Evolutionary conservation across 192 early-diverging fungal species (phyloP).

Genomic region (Entophlyctis luteolus): DNA sequence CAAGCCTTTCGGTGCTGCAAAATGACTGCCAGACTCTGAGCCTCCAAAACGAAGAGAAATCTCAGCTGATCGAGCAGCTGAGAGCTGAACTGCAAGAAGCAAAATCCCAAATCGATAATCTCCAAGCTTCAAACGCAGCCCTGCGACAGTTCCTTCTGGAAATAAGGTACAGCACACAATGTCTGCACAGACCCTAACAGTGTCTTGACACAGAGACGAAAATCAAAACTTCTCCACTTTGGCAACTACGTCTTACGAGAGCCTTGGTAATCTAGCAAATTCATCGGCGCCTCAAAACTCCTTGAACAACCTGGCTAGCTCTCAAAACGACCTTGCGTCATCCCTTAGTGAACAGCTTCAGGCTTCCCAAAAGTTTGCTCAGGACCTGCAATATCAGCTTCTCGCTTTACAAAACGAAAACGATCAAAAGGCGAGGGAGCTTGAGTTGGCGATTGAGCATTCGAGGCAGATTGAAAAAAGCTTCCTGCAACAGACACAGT

Average conservation of each 20-base stretch:
- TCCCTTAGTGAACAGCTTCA: not conserved
- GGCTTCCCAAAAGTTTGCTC: not conserved
- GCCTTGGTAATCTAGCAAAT: slow-evolving; percentile 1
- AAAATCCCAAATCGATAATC: not conserved
- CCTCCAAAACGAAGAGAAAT: not conserved
- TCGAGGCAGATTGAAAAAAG: slow-evolving; percentile 1
- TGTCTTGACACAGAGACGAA: no score
- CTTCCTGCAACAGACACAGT: no score
- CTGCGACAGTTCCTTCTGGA: not conserved
- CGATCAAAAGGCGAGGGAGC: not conserved
- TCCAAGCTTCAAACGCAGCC: not conserved
- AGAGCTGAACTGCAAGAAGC: not conserved
- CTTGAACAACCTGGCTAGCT: not conserved
- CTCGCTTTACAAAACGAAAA: slow-evolving; percentile 4
- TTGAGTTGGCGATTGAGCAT: slow-evolving; percentile 3
- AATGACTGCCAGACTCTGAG: not conserved
- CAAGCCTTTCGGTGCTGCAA: no score
- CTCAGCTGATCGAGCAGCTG: not conserved
- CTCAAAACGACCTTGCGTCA: not conserved
- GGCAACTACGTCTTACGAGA: not conserved
- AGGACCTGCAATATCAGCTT: slow-evolving; percentile 12
- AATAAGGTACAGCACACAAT: no score
- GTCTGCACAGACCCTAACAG: no score
- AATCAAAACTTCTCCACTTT: no score
- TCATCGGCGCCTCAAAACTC: slow-evolving; percentile 5